Conservation (phyloP, 768 basidiomycete genomes). For the Chlorophyllum brunneum region DNA sequence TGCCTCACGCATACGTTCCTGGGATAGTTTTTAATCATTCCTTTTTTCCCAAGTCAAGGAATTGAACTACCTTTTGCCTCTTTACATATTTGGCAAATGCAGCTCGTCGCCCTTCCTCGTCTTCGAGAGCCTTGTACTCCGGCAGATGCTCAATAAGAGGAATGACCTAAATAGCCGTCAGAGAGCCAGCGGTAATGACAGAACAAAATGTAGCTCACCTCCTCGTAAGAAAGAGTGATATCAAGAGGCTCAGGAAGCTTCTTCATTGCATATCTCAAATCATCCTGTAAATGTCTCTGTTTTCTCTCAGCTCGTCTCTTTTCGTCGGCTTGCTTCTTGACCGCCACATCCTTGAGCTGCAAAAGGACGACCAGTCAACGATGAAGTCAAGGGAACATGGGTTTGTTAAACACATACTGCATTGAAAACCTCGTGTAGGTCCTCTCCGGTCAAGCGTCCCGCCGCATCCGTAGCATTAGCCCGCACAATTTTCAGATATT, state of each 20-base stretch:
- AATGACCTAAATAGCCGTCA: constrained; percentile 44
- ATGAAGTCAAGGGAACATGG: constrained; percentile 1
- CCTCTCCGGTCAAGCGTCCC: constrained; percentile 43
- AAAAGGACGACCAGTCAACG: constrained; percentile 1
- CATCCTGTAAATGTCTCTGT: constrained; percentile 88
- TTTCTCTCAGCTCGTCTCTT: constrained; percentile 81
- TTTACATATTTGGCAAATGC: constrained; percentile 89
- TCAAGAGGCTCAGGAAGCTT: constrained; percentile 84
- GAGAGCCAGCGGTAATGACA: not conserved
- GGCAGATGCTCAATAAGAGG: constrained; percentile 77
- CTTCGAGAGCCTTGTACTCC: constrained; percentile 85
- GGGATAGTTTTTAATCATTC: constrained; percentile 1
- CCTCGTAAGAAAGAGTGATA: constrained; percentile 70
- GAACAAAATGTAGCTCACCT: constrained; percentile 42
- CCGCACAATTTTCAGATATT: constrained; percentile 56
- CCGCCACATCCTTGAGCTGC: constrained; percentile 69
- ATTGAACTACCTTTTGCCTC: constrained; percentile 78
- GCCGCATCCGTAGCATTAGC: constrained; percentile 51
- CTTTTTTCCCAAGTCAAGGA: not conserved
- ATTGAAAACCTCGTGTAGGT: constrained; percentile 54
- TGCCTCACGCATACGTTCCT: constrained; percentile 76
- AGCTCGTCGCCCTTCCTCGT: constrained; percentile 76
- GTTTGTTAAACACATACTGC: constrained; percentile 51
- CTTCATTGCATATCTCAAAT: constrained; percentile 91
- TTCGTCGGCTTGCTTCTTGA: constrained; percentile 81